phyloP scores from a whole-genome alignment of 208 protist species.

The Wallacemonas collosoma region DNA sequence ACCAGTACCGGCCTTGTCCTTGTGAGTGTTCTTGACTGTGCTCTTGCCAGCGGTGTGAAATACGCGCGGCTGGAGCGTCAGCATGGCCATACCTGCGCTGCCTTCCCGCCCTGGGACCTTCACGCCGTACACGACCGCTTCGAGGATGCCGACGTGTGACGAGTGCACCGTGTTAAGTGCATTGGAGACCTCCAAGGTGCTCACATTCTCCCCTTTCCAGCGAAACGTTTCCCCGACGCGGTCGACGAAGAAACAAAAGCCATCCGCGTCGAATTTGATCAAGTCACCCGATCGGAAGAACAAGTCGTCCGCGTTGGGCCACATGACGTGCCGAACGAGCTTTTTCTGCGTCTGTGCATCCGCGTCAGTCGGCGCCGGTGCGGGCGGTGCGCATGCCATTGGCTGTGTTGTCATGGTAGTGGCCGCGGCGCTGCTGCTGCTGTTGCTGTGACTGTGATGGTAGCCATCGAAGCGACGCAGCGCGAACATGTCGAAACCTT shows the following conservation, averaged over 20 bases:
- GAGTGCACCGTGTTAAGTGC: constrained; percentile 37
- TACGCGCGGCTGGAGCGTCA: constrained; percentile 30
- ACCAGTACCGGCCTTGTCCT: not conserved
- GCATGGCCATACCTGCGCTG: constrained; percentile 64
- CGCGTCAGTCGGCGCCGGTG: constrained; percentile 1
- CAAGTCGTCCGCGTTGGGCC: constrained; percentile 42
- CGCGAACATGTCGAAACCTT: constrained; percentile 62
- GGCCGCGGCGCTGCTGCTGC: not conserved
- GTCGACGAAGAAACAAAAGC: constrained; percentile 80
- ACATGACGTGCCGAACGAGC: constrained; percentile 51
- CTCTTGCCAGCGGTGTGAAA: not conserved
- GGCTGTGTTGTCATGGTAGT: not conserved
- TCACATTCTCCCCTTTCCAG: constrained; percentile 87
- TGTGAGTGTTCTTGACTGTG: not conserved
- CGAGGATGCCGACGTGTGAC: constrained; percentile 34
- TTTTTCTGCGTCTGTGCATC: constrained; percentile 40
- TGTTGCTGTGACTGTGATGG: constrained; percentile 29
- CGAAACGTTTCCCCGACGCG: constrained; percentile 81
- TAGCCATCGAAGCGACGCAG: constrained; percentile 78
- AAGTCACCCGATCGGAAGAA: constrained; percentile 81
- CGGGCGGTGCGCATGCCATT: not conserved
- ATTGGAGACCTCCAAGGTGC: constrained; percentile 69
- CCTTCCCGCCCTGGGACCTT: constrained; percentile 50
- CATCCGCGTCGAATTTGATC: constrained; percentile 46
- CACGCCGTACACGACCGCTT: constrained; percentile 78